Evolutionary conservation across 495 filamentous ascomycete genomes (phyloP).

Genomic region (Neurospora sp.): DNA sequence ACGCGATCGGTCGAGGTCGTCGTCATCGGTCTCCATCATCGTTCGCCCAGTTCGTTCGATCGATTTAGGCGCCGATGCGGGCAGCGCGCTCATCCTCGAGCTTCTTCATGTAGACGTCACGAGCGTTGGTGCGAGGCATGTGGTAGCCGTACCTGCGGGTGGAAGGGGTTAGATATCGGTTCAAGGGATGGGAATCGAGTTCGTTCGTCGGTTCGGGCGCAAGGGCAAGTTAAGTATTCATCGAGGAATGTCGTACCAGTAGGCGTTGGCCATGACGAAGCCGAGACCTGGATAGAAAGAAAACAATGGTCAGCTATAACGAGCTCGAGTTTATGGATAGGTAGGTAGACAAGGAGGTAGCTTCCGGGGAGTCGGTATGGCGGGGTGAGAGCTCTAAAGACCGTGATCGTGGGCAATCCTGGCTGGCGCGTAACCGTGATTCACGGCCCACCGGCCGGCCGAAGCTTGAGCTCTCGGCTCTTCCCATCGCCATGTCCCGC

Average conservation of each 20-base stretch:
- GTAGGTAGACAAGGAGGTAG: neutral
- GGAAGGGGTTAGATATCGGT: constrained; percentile 11
- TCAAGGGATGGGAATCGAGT: neutral
- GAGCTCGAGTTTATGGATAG: neutral
- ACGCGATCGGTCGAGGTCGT: neutral
- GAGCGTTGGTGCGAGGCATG: constrained; percentile 38
- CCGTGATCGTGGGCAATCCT: neutral
- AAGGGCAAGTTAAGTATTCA: constrained; percentile 4
- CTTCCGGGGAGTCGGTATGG: neutral
- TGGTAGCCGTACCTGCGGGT: constrained; percentile 41
- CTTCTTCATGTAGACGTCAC: constrained; percentile 38
- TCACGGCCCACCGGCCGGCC: neutral
- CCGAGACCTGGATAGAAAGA: constrained; percentile 25
- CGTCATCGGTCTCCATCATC: neutral
- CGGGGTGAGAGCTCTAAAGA: neutral
- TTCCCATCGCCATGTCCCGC: neutral
- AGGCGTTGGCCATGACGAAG: constrained; percentile 31
- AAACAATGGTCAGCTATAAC: constrained; percentile 6
- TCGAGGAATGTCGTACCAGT: constrained; percentile 30
- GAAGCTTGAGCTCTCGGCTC: neutral
- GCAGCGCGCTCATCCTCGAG: constrained; percentile 38
- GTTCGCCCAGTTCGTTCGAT: neutral
- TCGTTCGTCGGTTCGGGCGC: neutral
- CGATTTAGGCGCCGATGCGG: constrained; percentile 10
- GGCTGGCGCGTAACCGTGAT: neutral